These are phyloP conservation scores for Penicillium sclerotigenum DNA, from an alignment of 2,329 filamentous ascomycete genomes.

Conservation along the genomic window DNA sequence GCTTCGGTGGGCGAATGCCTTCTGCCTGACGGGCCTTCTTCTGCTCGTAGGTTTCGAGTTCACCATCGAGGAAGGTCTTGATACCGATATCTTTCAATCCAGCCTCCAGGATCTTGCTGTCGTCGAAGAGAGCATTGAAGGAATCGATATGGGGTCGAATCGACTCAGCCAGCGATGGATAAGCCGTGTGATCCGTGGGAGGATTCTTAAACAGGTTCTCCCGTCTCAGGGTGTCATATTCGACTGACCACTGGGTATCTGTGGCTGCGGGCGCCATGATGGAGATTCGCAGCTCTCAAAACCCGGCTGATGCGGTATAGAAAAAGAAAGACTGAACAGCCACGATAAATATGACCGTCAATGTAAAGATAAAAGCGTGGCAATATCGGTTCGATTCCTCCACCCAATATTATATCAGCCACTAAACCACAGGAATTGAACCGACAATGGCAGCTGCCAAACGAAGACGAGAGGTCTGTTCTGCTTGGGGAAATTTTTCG, in stretches of 20 bases:
- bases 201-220: constrained; percentile 87
- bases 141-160: constrained; percentile 90
- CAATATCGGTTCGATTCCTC: constrained; percentile 6
- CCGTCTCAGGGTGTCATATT: constrained; percentile 80
- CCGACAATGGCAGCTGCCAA: constrained; percentile 26
- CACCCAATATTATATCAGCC: constrained; percentile 14
- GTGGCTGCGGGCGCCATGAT: constrained; percentile 58
- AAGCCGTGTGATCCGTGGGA: constrained; percentile 81
- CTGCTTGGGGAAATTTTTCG: constrained; percentile 42
- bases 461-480: constrained; percentile 22
- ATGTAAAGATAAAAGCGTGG: background rate
- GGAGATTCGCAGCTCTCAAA: constrained; percentile 14
- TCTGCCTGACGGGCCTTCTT: constrained; percentile 49
- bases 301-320: constrained; percentile 4
- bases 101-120: constrained; percentile 69
- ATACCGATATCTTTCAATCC: constrained; percentile 85
- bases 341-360: constrained; percentile 8
- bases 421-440: constrained; percentile 23
- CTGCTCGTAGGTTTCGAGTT: constrained; percentile 46
- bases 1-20: constrained; percentile 52
- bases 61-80: constrained; percentile 81
- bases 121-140: constrained; percentile 84
- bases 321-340: constrained; percentile 14
- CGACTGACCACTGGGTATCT: constrained; percentile 72
- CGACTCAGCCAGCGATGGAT: constrained; percentile 80